Base-by-base conservation (phyloP, 2,329 filamentous ascomycete genomes). In the Talaromyces funiculosus region DNA sequence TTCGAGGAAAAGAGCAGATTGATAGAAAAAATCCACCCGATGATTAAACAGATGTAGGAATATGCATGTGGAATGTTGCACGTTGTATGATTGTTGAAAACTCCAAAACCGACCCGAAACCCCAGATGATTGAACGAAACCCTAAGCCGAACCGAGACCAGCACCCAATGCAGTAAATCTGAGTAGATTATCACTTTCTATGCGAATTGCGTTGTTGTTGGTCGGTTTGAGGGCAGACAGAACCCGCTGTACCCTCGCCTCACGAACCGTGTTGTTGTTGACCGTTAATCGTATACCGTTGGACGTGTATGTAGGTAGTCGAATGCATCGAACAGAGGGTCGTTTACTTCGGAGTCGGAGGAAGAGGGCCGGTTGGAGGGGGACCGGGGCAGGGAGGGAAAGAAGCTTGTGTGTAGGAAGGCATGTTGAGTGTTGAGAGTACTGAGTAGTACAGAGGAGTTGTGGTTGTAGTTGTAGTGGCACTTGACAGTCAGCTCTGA, bases 361-460 rank as follows among this genome's bases (percentile, higher is more conserved):
- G 61, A 40, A 62, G 61, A 62, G 61, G 61, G 38, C 61, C 61
- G 33, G 56, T 62, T 9, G 61, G 61, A 49, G 61, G 61, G 29
- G 61, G 61, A 37, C 61, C 61, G 2, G 61, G 61, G 57, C 61
- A 62, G 8, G 61, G 61, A 37, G 61, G 61, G 51, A 60, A 62
- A n/a, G 60, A 58, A 22, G 29, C 37, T 18, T 61, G 60, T 16
- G 60, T 53, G 54, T 61, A 61, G 18, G 60, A 61, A 58, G 60
- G 60, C 60, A 61, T 61, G 22, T 12, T 57, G 29, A 22, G 45
- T 31, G 24, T 18, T 29, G 22, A 14, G 10, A 45, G 54, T 57
- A 33, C 40, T 42, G 54, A 57, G 12, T 31, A 51, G 45, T 38
- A 49, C 31, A 29, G 24, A 29, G 35, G 40, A 51, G 56, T 37